phyloP scores from a whole-genome alignment of 192 early-diverging fungal species.

The Mortierella antarctica region DNA sequence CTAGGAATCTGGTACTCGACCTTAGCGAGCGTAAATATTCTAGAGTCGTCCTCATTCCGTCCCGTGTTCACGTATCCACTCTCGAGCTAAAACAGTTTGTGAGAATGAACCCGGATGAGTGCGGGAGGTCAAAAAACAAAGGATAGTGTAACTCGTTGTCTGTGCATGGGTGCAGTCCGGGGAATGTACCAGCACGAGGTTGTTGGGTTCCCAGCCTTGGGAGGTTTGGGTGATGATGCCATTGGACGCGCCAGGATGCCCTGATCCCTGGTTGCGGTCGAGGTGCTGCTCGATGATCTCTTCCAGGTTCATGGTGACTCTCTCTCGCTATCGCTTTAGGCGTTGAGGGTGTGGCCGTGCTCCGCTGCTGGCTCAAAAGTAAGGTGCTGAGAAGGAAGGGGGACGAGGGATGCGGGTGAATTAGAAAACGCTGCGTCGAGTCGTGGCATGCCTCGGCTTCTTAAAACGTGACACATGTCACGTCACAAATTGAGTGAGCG shows the following conservation, averaged over 20 bases:
- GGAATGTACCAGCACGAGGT: conserved; percentile 38
- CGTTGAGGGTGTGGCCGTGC: no score
- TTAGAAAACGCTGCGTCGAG: no score
- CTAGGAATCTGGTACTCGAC: conserved; percentile 92
- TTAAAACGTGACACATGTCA: no score
- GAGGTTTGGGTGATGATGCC: conserved; percentile 31
- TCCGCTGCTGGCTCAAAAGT: no score
- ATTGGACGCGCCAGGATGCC: conserved; percentile 16
- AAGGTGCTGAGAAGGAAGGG: no score
- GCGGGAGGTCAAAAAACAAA: not conserved
- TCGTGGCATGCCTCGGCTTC: no score
- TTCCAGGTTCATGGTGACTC: conserved; percentile 43
- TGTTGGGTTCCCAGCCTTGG: conserved; percentile 49
- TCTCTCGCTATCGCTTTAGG: not conserved
- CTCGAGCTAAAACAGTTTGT: conserved; percentile 55
- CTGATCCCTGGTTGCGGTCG: conserved; percentile 23
- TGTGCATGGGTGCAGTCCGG: not conserved
- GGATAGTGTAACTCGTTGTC: not conserved
- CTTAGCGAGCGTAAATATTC: conserved; percentile 85
- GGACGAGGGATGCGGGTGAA: no score
- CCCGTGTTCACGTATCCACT: conserved; percentile 68
- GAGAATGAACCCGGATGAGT: conserved; percentile 5
- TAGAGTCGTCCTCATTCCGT: conserved; percentile 58
- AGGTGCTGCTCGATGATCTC: conserved; percentile 47
- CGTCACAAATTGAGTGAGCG: no score